phyloP scores from a whole-genome alignment of 1,284 basidiomycete genomes.

The Anthracocystis panici-leucophaei region DNA sequence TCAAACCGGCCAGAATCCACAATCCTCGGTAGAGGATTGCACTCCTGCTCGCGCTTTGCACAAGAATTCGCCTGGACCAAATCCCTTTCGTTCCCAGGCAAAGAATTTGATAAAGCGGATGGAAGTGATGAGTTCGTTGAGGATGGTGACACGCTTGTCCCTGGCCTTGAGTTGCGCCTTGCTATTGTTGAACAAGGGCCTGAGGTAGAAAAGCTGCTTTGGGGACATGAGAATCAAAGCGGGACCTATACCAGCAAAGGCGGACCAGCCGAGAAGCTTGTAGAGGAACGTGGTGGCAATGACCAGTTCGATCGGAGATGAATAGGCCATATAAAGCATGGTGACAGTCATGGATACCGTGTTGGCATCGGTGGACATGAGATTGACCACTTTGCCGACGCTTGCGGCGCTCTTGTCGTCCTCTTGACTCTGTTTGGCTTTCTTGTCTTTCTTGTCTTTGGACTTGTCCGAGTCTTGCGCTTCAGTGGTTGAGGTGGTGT shows the following conservation, averaged over 20 bases:
- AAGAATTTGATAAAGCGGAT: constrained; percentile 62
- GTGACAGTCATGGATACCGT: constrained; percentile 17
- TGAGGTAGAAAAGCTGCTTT: constrained; percentile 37
- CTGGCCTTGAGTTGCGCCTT: constrained; percentile 22
- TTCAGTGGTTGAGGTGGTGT: constrained; percentile 72
- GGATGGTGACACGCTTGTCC: constrained; percentile 42
- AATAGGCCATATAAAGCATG: constrained; percentile 30
- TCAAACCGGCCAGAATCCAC: constrained; percentile 17
- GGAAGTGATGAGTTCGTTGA: constrained; percentile 53
- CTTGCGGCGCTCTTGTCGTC: constrained; percentile 31
- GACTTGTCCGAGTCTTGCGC: constrained; percentile 66
- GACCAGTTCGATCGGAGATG: constrained; percentile 48
- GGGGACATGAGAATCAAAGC: constrained; percentile 46
- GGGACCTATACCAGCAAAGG: constrained; percentile 44
- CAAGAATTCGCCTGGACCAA: constrained; percentile 35
- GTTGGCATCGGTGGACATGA: constrained; percentile 44
- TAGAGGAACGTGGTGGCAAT: constrained; percentile 52
- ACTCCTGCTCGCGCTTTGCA: constrained; percentile 32
- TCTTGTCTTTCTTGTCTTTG: neutral
- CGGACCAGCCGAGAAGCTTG: constrained; percentile 54
- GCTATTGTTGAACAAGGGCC: constrained; percentile 19
- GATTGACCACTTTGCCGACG: constrained; percentile 49
- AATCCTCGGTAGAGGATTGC: constrained; percentile 18
- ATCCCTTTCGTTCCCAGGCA: constrained; percentile 55
- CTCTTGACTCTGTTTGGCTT: constrained; percentile 9